A percentile compares a stretch with the other conserved stretches of the same genome.
Conservation (phyloP, 352 stramenopile species). For the Globisporangium rhizosaccharum region DNA sequence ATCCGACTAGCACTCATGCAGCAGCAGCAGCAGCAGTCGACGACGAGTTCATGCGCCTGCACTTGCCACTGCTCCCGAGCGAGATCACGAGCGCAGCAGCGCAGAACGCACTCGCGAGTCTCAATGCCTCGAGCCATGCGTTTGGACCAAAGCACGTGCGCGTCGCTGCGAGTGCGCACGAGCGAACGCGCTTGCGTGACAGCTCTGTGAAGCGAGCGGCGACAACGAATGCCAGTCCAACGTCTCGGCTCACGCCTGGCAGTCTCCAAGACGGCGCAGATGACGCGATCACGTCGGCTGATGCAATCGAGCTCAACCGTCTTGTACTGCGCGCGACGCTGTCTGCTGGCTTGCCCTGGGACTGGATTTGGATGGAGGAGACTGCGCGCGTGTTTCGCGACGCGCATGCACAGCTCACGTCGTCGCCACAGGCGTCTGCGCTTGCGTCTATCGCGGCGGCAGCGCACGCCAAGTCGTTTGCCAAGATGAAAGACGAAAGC, state of each 20-base stretch:
- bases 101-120: neutral
- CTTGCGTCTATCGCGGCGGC: constrained; percentile 16
- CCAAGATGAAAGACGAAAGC: constrained; percentile 55
- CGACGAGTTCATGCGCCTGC: constrained; percentile 46
- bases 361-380: constrained; percentile 58
- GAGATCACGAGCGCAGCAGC: constrained; percentile 9
- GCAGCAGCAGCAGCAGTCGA: neutral
- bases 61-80: constrained; percentile 28
- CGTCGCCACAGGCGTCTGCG: constrained; percentile 15
- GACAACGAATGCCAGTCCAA: too few species aligned
- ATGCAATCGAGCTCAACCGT: constrained; percentile 23
- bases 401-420: constrained; percentile 21
- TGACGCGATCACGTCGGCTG: neutral
- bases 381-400: constrained; percentile 27
- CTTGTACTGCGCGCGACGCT: constrained; percentile 42
- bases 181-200: neutral
- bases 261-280: too few species aligned
- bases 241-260: too few species aligned
- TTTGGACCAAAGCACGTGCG: neutral
- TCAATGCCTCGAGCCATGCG: too few species aligned
- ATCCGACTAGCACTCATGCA: neutral
- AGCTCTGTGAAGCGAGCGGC: too few species aligned
- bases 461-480: constrained; percentile 45
- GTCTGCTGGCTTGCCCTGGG: constrained; percentile 33
- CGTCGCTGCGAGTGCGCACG: neutral